Evolutionary conservation across 495 filamentous ascomycete species (phyloP).

Genomic region (Penicillium arizonense): DNA sequence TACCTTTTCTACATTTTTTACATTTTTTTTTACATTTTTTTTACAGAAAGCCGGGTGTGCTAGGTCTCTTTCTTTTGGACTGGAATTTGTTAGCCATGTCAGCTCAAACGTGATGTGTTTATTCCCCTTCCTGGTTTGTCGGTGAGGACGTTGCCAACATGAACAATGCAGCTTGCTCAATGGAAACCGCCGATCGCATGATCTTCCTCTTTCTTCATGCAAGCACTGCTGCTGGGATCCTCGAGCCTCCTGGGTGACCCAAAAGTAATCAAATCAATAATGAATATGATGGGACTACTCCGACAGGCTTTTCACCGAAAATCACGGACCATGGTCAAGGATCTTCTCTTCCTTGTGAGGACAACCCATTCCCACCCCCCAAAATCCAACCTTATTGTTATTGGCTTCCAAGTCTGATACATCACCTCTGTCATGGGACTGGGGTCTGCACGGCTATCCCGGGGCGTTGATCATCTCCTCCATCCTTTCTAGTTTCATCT

Average conservation of each 20-base stretch:
- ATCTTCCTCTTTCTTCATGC: conserved; percentile 28
- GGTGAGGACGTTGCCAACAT: conserved; percentile 32
- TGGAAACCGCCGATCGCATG: conserved; percentile 35
- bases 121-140: conserved; percentile 21
- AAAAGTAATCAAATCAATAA: neutral
- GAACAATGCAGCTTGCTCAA: conserved; percentile 22
- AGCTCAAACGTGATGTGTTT: conserved; percentile 1
- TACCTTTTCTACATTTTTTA: neutral
- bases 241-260: conserved; percentile 18
- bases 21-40: too few species aligned
- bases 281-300: conserved; percentile 22
- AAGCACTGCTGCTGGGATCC: conserved; percentile 27
- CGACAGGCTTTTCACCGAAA: conserved; percentile 25
- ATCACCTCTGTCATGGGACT: conserved; percentile 39
- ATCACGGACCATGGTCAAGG: conserved; percentile 18
- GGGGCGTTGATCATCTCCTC: conserved; percentile 36
- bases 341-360: conserved; percentile 15
- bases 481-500: conserved; percentile 40
- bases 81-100: neutral
- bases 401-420: conserved; percentile 37
- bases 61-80: conserved; percentile 1
- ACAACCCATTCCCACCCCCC: neutral
- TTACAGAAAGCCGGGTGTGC: neutral
- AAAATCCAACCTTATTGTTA: conserved; percentile 12
- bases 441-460: conserved; percentile 35